These are phyloP conservation scores for Cyberlindnera mrakii DNA, from an alignment of 805 yeast genomes.

Conservation along the genomic window DNA sequence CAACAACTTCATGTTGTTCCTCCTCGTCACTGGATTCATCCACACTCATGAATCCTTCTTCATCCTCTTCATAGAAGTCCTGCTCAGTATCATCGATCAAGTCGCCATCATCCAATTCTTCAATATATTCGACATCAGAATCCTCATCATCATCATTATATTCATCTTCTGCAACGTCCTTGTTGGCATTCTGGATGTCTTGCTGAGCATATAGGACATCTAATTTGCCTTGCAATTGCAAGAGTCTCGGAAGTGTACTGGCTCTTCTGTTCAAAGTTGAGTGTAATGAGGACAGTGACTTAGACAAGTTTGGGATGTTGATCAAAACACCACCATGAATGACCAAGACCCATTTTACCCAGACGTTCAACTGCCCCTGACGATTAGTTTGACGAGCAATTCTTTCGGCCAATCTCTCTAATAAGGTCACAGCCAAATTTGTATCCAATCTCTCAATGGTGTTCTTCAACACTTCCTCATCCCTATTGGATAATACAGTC, in stretches of 20 bases:
- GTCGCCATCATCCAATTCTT: constrained; percentile 50
- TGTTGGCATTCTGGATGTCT: constrained; percentile 46
- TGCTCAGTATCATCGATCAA: constrained; percentile 43
- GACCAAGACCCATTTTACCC: constrained; percentile 87
- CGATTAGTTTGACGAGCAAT: constrained; percentile 54
- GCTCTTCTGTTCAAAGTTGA: constrained; percentile 61
- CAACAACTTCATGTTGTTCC: constrained; percentile 13
- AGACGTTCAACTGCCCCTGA: constrained; percentile 46
- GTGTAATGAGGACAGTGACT: constrained; percentile 56
- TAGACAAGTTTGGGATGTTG: constrained; percentile 41
- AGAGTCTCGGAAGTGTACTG: constrained; percentile 60
- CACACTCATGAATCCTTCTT: constrained; percentile 29
- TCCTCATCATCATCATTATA: constrained; percentile 27
- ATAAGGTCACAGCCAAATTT: constrained; percentile 44
- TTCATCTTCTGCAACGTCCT: constrained; percentile 27
- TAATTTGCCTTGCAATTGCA: constrained; percentile 78
- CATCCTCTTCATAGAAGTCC: constrained; percentile 26
- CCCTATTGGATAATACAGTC: constrained; percentile 58
- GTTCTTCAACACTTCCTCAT: constrained; percentile 44
- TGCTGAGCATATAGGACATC: constrained; percentile 64
- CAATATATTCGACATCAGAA: constrained; percentile 55
- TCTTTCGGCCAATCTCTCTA: constrained; percentile 54
- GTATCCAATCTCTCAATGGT: constrained; percentile 54
- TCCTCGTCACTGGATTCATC: constrained; percentile 26
- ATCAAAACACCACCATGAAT: constrained; percentile 69